Conservation (phyloP, 257 asterid genomes). For the Leonotis leonurus region DNA sequence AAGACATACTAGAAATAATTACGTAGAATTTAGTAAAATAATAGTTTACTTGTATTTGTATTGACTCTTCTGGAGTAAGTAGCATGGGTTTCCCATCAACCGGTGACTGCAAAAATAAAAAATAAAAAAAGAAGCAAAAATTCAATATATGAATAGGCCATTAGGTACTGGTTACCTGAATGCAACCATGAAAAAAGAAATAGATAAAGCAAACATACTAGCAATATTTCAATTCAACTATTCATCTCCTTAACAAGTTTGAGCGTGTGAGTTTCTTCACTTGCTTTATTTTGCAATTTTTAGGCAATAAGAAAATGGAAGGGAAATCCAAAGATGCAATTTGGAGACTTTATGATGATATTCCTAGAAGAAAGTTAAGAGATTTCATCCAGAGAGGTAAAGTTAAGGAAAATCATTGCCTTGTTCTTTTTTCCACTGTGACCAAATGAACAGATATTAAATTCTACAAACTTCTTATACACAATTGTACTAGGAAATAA, state of each 20-base stretch:
- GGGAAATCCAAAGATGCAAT: neutral
- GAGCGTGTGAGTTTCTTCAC: neutral
- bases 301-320: neutral
- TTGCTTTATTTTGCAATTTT: neutral
- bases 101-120: constrained; percentile 68
- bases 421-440: too few relatives aligned
- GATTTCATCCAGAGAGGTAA: neutral
- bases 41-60: constrained; percentile 72
- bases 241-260: neutral
- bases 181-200: constrained; percentile 12
- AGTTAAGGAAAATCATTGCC: too few relatives aligned
- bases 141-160: constrained; percentile 5
- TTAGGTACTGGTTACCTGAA: neutral
- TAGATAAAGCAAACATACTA: neutral
- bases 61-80: constrained; percentile 96
- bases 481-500: too few relatives aligned
- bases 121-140: too few relatives aligned
- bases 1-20: neutral
- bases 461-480: too few relatives aligned
- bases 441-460: too few relatives aligned
- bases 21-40: neutral
- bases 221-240: neutral
- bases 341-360: too few relatives aligned
- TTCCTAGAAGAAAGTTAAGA: neutral
- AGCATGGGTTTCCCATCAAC: constrained; percentile 98